Evolutionary conservation across 441 rosid genomes (phyloP).

Genomic region (Populus trichocarpa): DNA sequence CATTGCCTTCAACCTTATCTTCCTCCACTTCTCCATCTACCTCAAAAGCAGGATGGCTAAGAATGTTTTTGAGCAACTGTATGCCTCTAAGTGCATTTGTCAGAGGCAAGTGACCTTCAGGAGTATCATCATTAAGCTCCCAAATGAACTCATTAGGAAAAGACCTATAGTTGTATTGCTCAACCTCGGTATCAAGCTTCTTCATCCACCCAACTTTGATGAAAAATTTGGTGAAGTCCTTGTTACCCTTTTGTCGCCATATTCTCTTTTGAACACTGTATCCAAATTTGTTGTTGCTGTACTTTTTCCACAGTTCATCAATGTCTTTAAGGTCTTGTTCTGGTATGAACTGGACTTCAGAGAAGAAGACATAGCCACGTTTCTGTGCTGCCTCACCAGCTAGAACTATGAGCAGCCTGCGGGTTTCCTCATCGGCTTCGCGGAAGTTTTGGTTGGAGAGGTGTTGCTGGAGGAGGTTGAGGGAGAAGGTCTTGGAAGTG

Average conservation of each 20-base stretch:
- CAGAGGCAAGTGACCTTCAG: conserved; percentile 80
- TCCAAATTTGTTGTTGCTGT: conserved; percentile 68
- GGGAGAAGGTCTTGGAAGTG: conserved; percentile 44
- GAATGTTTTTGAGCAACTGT: conserved; percentile 54
- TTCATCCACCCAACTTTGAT: conserved; percentile 90
- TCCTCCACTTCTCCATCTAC: conserved; percentile 34
- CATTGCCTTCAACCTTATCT: background rate
- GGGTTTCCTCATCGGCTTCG: conserved; percentile 83
- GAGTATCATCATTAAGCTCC: conserved; percentile 74
- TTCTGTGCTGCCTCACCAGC: conserved; percentile 72
- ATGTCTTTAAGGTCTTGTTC: conserved; percentile 55
- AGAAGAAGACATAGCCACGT: conserved; percentile 92
- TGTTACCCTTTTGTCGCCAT: conserved; percentile 48
- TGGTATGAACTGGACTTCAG: conserved; percentile 73
- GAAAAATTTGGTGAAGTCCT: conserved; percentile 72
- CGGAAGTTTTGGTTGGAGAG: conserved; percentile 64
- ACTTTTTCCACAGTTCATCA: conserved; percentile 62
- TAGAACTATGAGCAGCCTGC: conserved; percentile 69
- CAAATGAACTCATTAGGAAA: conserved; percentile 79
- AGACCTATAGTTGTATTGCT: conserved; percentile 74
- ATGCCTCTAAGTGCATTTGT: conserved; percentile 93
- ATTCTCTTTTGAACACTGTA: conserved; percentile 74
- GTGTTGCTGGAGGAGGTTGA: conserved; percentile 62
- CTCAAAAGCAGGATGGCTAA: conserved; percentile 80
- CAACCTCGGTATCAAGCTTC: conserved; percentile 79